phyloP scores from a whole-genome alignment of 2,329 filamentous ascomycete genomes.

The Xylaria sp. region DNA sequence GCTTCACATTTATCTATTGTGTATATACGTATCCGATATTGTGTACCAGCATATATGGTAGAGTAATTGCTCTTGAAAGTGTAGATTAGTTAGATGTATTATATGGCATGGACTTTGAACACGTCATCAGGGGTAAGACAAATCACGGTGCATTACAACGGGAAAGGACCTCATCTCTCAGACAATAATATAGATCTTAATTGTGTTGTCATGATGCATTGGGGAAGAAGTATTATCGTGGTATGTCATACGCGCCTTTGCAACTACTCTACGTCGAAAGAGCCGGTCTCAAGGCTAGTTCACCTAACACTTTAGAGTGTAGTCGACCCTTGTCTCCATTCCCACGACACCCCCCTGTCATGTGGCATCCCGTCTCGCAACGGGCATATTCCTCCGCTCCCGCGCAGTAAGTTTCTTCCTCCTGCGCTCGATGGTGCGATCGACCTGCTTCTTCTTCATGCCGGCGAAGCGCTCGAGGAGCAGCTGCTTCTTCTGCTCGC shows the following conservation, averaged over 20 bases:
- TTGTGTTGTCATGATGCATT: not conserved
- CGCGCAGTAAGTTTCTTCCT: conserved; percentile 88
- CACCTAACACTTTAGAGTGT: too few species aligned
- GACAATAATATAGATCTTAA: conserved; percentile 17
- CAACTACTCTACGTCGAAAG: too few species aligned
- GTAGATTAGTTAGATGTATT: conserved; percentile 27
- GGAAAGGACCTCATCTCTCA: conserved; percentile 20
- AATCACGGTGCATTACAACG: conserved; percentile 3
- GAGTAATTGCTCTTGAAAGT: conserved; percentile 14
- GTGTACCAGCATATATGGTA: conserved; percentile 16
- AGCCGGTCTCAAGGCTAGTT: not conserved
- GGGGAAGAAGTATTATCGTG: not conserved
- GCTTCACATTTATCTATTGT: conserved; percentile 8
- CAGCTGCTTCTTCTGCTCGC: conserved; percentile 88
- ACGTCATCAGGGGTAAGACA: not conserved
- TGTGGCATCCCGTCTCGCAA: conserved; percentile 55
- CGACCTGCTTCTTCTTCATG: conserved; percentile 87
- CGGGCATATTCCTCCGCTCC: conserved; percentile 82
- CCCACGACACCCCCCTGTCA: not conserved
- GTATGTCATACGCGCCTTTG: not conserved
- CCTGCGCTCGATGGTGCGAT: conserved; percentile 85
- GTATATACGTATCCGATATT: conserved; percentile 12
- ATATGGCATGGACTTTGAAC: conserved; percentile 9
- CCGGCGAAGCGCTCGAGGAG: conserved; percentile 81
- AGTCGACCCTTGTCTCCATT: not conserved